phyloP scores from a whole-genome alignment of 2,329 filamentous ascomycete genomes.

The Stagonosporopsis tanaceti region DNA sequence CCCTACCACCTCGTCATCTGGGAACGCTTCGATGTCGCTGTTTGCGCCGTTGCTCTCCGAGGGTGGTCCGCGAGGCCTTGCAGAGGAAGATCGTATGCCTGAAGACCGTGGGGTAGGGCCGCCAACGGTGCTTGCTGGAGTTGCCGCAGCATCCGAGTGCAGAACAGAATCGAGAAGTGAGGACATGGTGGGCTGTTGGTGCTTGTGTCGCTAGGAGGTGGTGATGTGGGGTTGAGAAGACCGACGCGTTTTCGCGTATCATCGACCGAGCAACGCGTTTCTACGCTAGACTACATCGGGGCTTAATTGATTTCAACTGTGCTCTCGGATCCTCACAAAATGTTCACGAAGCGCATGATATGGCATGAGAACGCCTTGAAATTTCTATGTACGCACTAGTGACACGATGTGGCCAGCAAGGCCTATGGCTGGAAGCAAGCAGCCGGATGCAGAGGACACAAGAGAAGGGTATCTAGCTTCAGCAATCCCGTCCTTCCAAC shows the following conservation, averaged over 20 bases:
- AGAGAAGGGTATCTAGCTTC: conserved; percentile 17
- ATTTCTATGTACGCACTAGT: not conserved
- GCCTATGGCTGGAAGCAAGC: not conserved
- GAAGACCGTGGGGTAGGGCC: conserved; percentile 48
- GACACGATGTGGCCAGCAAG: not conserved
- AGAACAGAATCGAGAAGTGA: conserved; percentile 60
- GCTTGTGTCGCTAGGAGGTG: conserved; percentile 7
- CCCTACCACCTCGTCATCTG: conserved; percentile 69
- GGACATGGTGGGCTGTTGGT: conserved; percentile 54
- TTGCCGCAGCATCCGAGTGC: conserved; percentile 55
- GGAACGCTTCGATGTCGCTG: conserved; percentile 66
- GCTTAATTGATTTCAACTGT: conserved; percentile 10
- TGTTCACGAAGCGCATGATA: too few relatives aligned
- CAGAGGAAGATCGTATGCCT: conserved; percentile 59
- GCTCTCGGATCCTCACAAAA: too few relatives aligned
- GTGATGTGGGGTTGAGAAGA: conserved; percentile 16
- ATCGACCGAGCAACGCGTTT: conserved; percentile 14
- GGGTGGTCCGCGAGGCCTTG: conserved; percentile 62
- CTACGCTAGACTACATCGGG: conserved; percentile 8
- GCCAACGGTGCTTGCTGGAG: conserved; percentile 48
- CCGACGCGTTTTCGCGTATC: conserved; percentile 14
- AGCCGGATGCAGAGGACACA: conserved; percentile 2
- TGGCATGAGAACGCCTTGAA: not conserved
- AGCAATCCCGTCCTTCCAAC: conserved; percentile 1
- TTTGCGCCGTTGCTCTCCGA: conserved; percentile 60